Evolutionary conservation across 2,329 filamentous ascomycete genomes (phyloP).

Genomic region (Parafenestella ontariensis): DNA sequence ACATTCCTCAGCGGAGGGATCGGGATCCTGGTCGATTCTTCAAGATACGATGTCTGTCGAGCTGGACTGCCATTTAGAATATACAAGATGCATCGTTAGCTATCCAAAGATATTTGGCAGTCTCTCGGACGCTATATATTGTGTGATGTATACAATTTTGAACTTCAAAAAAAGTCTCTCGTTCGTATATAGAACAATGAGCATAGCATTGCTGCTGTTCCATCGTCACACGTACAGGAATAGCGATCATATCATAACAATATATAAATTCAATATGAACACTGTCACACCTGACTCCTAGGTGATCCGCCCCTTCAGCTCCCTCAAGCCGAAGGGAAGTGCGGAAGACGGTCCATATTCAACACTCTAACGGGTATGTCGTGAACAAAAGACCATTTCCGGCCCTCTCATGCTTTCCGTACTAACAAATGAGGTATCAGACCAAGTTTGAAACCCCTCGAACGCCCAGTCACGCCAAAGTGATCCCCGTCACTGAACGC

Average conservation of each 20-base stretch:
- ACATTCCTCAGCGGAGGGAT: constrained; percentile 20
- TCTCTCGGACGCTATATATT: not conserved
- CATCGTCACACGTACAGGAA: not conserved
- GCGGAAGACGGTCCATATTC: not conserved
- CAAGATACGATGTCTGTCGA: not conserved
- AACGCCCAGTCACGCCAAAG: not conserved
- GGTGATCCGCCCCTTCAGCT: not conserved
- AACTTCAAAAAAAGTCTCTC: not conserved
- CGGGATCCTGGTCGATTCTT: not conserved
- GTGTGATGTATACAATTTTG: not conserved
- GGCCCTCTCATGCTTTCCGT: not conserved
- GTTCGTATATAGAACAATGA: not conserved
- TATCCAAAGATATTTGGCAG: not conserved
- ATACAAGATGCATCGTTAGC: not conserved
- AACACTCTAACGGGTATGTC: constrained; percentile 1
- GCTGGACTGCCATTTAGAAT: not conserved
- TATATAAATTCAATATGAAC: not conserved
- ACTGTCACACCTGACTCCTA: not conserved
- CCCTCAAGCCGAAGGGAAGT: constrained; percentile 1
- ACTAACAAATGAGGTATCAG: not conserved
- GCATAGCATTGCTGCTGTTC: not conserved
- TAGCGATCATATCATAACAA: not conserved
- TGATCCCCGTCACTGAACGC: not conserved
- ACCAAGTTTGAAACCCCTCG: not conserved
- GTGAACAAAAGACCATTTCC: not conserved